phyloP scores from a whole-genome alignment of 164 flowering plant species.

The Berberis thunbergii region DNA sequence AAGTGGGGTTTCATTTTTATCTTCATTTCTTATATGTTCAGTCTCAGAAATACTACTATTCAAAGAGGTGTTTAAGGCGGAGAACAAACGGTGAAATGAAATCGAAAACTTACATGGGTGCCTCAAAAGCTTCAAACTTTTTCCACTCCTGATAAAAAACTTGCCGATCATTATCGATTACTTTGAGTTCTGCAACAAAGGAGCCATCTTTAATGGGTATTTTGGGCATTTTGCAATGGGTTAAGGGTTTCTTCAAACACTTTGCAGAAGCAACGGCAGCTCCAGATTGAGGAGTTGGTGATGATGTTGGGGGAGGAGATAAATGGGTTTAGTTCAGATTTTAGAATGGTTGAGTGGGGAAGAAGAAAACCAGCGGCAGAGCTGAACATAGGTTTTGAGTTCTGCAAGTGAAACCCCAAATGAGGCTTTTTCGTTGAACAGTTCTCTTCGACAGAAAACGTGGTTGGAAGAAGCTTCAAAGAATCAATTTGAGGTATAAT shows the following conservation, averaged over 20 bases:
- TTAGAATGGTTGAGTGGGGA: not conserved
- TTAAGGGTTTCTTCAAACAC: not conserved
- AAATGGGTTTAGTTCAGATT: not conserved
- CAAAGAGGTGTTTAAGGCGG: not conserved
- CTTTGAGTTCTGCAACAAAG: not conserved
- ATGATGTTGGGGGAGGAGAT: not conserved
- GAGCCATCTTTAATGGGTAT: conserved; percentile 6
- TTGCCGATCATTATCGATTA: conserved; percentile 12
- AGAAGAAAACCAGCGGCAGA: not conserved
- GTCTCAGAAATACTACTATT: conserved; percentile 4
- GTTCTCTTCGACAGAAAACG: too few species aligned
- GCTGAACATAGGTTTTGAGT: not conserved
- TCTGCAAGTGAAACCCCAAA: too few species aligned
- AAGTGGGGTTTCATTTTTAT: conserved; percentile 2
- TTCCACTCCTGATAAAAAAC: conserved; percentile 2
- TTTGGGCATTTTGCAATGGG: not conserved
- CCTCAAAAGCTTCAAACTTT: conserved; percentile 15
- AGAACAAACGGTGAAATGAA: not conserved
- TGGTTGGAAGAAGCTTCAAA: too few species aligned
- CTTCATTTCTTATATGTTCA: not conserved
- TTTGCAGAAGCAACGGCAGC: not conserved
- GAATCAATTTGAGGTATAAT: too few species aligned
- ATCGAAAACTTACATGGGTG: conserved; percentile 12
- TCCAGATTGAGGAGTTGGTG: not conserved
- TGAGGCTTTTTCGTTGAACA: too few species aligned